Percentiles rank a stretch among this genome's conserved stretches.
Evolutionary conservation across 1,139 yeast species (phyloP).

Genomic region (Petasospora fabianii): DNA sequence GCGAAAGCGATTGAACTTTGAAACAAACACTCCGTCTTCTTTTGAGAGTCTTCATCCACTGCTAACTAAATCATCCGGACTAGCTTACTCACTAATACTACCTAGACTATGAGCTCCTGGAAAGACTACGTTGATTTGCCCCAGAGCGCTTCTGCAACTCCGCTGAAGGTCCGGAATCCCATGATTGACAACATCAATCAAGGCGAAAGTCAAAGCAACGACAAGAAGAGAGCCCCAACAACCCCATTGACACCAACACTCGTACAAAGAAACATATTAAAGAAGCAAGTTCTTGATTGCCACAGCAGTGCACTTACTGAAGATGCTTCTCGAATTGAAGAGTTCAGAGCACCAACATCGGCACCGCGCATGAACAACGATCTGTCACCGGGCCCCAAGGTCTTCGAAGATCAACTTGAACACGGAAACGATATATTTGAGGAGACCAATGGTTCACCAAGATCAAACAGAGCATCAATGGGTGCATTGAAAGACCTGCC

Average conservation of each 20-base stretch:
- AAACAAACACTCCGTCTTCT: no score
- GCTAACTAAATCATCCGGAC: no score
- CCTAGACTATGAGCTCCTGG: constrained; percentile 11
- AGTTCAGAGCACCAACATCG: not conserved
- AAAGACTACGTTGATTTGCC: constrained; percentile 14
- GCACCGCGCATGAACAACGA: no score
- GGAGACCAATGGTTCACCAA: constrained; percentile 22
- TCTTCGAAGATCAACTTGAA: not conserved
- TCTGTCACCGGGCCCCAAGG: no score
- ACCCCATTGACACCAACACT: constrained; percentile 28
- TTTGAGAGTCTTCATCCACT: no score
- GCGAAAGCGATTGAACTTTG: not conserved
- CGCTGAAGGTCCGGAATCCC: constrained; percentile 19
- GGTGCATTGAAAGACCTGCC: not conserved
- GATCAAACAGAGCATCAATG: constrained; percentile 10
- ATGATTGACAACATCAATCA: constrained; percentile 15
- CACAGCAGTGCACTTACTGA: not conserved
- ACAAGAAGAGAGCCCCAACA: constrained; percentile 25
- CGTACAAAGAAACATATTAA: constrained; percentile 21
- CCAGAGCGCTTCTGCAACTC: constrained; percentile 16
- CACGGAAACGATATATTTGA: not conserved
- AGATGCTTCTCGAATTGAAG: not conserved
- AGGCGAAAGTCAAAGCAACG: constrained; percentile 2
- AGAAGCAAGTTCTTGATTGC: constrained; percentile 15
- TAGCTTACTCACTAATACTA: no score